Conservation (phyloP, 164 flowering plant species). For the Vitis riparia region DNA sequence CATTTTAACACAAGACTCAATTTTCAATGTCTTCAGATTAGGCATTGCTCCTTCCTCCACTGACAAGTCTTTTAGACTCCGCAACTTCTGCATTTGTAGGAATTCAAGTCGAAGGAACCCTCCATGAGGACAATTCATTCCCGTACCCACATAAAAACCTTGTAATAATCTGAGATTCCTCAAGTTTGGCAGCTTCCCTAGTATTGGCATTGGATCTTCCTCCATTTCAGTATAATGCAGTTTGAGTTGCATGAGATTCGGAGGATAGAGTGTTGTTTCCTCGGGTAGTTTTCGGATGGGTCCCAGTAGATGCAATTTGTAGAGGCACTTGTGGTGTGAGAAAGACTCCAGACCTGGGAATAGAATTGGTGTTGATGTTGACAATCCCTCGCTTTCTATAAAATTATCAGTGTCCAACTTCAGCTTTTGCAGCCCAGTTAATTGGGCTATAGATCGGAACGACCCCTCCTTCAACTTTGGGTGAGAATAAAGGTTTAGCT, state of each 20-base stretch:
- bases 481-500: accelerated
- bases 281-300: background rate
- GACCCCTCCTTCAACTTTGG: background rate
- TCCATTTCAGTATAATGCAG: accelerated
- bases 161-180: background rate
- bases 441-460: background rate
- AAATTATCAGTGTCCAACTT: background rate
- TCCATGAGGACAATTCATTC: background rate
- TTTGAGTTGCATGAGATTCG: background rate
- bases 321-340: background rate
- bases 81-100: accelerated
- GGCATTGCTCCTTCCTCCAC: too few species aligned
- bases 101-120: background rate
- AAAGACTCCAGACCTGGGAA: too few species aligned
- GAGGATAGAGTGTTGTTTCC: background rate
- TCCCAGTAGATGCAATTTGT: background rate
- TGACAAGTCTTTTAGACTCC: too few species aligned
- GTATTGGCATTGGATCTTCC: background rate
- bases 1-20: too few species aligned
- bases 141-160: background rate
- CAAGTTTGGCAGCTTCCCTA: too few species aligned
- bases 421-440: background rate
- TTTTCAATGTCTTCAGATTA: too few species aligned
- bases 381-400: too few species aligned
- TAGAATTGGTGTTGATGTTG: too few species aligned